phyloP scores from a whole-genome alignment of 805 yeast species.

The Metschnikowia orientalis region DNA sequence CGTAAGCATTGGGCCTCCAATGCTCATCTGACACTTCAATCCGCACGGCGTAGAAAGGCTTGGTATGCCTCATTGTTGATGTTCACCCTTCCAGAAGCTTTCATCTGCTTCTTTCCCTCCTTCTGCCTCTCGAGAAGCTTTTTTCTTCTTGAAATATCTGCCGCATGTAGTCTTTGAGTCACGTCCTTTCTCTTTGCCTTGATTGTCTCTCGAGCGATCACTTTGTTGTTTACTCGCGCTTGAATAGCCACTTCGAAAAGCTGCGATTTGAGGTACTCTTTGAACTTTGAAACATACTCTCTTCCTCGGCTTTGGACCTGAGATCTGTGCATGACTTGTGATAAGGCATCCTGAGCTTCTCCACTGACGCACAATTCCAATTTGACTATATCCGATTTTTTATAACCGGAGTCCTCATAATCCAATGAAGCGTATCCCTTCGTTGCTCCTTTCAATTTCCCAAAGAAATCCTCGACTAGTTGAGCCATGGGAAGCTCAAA shows the following conservation, averaged over 20 bases:
- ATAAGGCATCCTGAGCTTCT: slow-evolving; percentile 82
- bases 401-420: slow-evolving; percentile 90
- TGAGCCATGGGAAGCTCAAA: slow-evolving; percentile 85
- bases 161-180: slow-evolving; percentile 87
- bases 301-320: slow-evolving; percentile 70
- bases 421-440: slow-evolving; percentile 92
- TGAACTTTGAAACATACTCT: slow-evolving; percentile 79
- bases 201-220: slow-evolving; percentile 88
- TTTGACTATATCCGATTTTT: slow-evolving; percentile 74
- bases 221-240: slow-evolving; percentile 74
- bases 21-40: slow-evolving; percentile 8
- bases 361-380: slow-evolving; percentile 89
- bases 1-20: no score
- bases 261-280: slow-evolving; percentile 73
- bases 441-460: slow-evolving; percentile 83
- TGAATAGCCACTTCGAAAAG: slow-evolving; percentile 91
- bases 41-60: slow-evolving; percentile 57
- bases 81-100: slow-evolving; percentile 69
- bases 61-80: slow-evolving; percentile 86
- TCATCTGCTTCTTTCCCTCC: slow-evolving; percentile 87
- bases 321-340: slow-evolving; percentile 82
- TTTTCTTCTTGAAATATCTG: slow-evolving; percentile 86
- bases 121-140: slow-evolving; percentile 84
- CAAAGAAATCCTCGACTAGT: slow-evolving; percentile 92
- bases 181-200: slow-evolving; percentile 94